Percentiles rank a stretch among this genome's conserved stretches.
phyloP scores from a whole-genome alignment of 371 early-diverging fungal genomes.

The Mortierella sp. region DNA sequence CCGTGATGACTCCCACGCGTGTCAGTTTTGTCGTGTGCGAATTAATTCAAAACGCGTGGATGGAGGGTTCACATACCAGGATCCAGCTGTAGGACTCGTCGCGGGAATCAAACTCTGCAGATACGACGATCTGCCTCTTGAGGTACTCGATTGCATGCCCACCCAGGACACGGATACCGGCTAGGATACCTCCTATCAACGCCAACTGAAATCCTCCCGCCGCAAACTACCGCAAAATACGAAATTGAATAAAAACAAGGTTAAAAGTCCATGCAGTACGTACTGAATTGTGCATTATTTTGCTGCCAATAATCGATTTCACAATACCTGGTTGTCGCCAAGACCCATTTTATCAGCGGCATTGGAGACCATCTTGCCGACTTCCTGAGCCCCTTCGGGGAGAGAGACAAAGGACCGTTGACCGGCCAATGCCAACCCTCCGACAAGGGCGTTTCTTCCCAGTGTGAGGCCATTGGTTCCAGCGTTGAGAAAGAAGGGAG shows the following conservation, averaged over 20 bases:
- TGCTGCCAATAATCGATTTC: too few species aligned
- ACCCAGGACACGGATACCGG: constrained; percentile 64
- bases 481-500: constrained; percentile 20
- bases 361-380: constrained; percentile 62
- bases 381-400: constrained; percentile 51
- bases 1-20: too few species aligned
- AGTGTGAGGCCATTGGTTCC: not conserved
- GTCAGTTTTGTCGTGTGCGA: too few species aligned
- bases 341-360: constrained; percentile 66
- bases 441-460: constrained; percentile 31
- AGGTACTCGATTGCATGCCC: constrained; percentile 63
- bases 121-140: constrained; percentile 67
- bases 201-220: constrained; percentile 64
- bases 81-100: constrained; percentile 73
- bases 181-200: constrained; percentile 51
- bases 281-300: too few species aligned
- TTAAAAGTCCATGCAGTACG: not conserved
- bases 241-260: too few species aligned
- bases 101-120: constrained; percentile 72
- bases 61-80: constrained; percentile 21
- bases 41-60: not conserved
- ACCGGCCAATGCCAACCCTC: constrained; percentile 35
- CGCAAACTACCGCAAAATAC: constrained; percentile 59
- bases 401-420: constrained; percentile 43
- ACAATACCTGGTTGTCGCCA: constrained; percentile 65